Base-by-base conservation (phyloP, 371 early-diverging fungal genomes). In the Lichtheimia ramosa region DNA sequence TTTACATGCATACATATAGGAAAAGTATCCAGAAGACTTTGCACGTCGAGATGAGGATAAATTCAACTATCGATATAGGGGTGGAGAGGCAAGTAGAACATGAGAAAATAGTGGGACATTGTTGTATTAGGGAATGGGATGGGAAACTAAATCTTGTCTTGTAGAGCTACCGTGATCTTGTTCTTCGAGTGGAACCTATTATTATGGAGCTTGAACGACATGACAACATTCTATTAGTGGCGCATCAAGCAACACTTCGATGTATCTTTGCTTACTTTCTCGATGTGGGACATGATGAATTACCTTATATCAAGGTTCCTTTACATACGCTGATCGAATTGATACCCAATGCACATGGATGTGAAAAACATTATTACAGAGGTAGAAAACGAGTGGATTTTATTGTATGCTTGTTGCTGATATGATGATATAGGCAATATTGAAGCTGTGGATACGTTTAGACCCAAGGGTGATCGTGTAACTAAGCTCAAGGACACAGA, bases 161-260 rank as follows among this genome's bases (percentile, higher is more conserved):
- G 12, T 50, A 82, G 81, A 90, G 91, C 4, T 99, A 98, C 67
- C 83, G 83, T 52, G 88, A 88, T 51, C 77, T 88, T 25, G 86
- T 85, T 4, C 66, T 84, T 28, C 75, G 88, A 14, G 66, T 88
- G 20, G 88, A 88, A 51, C 80, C 83, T 3, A 72, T 98, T 40
- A 99, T 97, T 60, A 93, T 99, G 95, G 99, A 97, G 65, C 81
- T 99, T 54, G 99, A 99, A 70, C 85, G 97, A 39, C 96, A 96
- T 66, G 89, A 89, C 60, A 94, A 96, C 69, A 96, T 99, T 58
- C 80, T 98, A 59, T 96, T 99, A 57, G 90, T 98, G 68, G 95
- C 91, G 25, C 96, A 95, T 62, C 95, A 95, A 58, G 98, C 97
- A 0, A 95, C 96, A 21, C 73, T 98, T 60, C 88, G 98, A 39